phyloP scores from a whole-genome alignment of 768 basidiomycete species.

The Mycena maculata region DNA sequence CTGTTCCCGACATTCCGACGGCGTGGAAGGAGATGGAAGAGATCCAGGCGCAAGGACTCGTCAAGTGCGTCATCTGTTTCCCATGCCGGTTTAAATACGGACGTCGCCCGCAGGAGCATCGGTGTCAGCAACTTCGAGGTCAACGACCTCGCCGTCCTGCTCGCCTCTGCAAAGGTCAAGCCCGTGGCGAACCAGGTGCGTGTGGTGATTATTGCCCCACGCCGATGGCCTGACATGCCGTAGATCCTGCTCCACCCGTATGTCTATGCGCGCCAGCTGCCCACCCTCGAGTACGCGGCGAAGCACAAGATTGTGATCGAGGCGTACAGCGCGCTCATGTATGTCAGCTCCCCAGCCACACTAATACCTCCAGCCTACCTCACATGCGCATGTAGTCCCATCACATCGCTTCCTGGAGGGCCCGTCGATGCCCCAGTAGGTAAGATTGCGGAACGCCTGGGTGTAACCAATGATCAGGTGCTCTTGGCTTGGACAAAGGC shows the following conservation, averaged over 20 bases:
- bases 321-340: constrained; percentile 78
- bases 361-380: constrained; percentile 3
- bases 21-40: constrained; percentile 75
- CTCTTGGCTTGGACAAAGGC: constrained; percentile 78
- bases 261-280: constrained; percentile 63
- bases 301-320: constrained; percentile 74
- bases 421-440: constrained; percentile 71
- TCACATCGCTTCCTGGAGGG: constrained; percentile 69
- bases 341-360: constrained; percentile 33
- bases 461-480: constrained; percentile 71
- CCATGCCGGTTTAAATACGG: neutral
- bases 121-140: constrained; percentile 79
- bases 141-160: constrained; percentile 62
- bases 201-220: neutral
- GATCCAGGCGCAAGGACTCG: constrained; percentile 64
- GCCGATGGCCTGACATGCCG: neutral
- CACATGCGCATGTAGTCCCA: constrained; percentile 56
- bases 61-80: constrained; percentile 54
- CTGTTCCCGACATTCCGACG: constrained; percentile 67
- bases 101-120: constrained; percentile 62
- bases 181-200: constrained; percentile 77
- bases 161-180: constrained; percentile 69
- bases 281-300: constrained; percentile 67
- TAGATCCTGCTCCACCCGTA: constrained; percentile 82
- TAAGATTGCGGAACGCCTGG: constrained; percentile 61